phyloP scores from a whole-genome alignment of 1,284 basidiomycete genomes.

The Austroboletus rostrupii region DNA sequence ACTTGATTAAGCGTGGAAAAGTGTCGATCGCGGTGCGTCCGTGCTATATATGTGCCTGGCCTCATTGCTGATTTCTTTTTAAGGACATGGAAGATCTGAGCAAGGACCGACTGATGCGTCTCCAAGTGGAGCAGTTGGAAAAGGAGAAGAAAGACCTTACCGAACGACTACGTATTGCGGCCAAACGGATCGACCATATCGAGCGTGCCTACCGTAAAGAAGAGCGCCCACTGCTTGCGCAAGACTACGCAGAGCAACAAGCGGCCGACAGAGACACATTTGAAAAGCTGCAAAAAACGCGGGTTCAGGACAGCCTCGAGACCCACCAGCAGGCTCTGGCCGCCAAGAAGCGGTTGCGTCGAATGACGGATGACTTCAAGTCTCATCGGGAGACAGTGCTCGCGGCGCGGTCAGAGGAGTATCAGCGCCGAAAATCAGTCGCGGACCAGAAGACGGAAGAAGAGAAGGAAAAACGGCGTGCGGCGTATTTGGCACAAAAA shows the following conservation, averaged over 20 bases:
- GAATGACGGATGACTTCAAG: constrained; percentile 77
- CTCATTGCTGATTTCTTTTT: not conserved
- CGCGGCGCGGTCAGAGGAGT: constrained; percentile 68
- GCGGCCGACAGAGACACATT: constrained; percentile 70
- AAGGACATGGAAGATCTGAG: constrained; percentile 83
- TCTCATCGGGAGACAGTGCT: constrained; percentile 59
- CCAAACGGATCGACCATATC: constrained; percentile 92
- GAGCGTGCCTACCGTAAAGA: constrained; percentile 96
- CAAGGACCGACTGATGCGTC: constrained; percentile 83
- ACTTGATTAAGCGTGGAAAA: constrained; percentile 83
- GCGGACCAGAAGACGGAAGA: constrained; percentile 76
- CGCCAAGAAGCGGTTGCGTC: constrained; percentile 73
- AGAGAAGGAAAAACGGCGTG: constrained; percentile 78
- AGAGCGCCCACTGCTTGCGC: constrained; percentile 80
- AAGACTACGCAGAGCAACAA: constrained; percentile 90
- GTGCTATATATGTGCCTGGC: constrained; percentile 1
- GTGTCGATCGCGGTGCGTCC: constrained; percentile 72
- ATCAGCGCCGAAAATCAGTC: constrained; percentile 55
- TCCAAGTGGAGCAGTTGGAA: constrained; percentile 93
- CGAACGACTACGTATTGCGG: constrained; percentile 79
- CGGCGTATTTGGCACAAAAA: constrained; percentile 49
- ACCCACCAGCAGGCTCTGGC: constrained; percentile 71
- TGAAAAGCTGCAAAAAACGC: constrained; percentile 59
- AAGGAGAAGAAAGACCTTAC: constrained; percentile 93
- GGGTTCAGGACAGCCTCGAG: constrained; percentile 56